Evolutionary conservation across 345 rosid species (phyloP), one percentile per base, ranked within the genome.

Genomic region (thale cress (Arabidopsis thaliana)): DNA sequence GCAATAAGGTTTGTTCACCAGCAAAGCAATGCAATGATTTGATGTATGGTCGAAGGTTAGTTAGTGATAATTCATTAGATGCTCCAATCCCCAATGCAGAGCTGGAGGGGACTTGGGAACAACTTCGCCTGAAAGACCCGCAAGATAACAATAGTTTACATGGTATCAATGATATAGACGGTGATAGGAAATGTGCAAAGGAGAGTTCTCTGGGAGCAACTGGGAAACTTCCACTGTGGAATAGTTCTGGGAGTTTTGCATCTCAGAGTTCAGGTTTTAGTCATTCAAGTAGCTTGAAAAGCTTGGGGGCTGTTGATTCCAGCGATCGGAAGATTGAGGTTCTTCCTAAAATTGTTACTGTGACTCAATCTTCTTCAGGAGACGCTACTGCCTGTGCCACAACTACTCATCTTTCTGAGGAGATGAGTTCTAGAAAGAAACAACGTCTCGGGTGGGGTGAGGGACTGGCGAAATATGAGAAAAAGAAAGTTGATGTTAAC

Each of bases 401-500:
- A 59, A 82, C 93, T 67, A 76, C 77, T 49, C 80, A 74, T 1
- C 84, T 81, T 53, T 63, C 77, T 32, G 97, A 88, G 53, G 98
- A 87, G 74, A 84, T 72, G 52, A 67, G 70, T 58, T 82, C 92
- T 25, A 87, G 91, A 76, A 96, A 96, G 85, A 96, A 96, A 73
- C 91, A 91, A 30, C 95, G 99, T 65, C 94, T 96, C 11, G 87
- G 87, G 37, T 96, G 98, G 98, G 99, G 99, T 40, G 96, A 96
- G 74, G 99, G 99, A 32, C 85, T 96, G 80, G 98, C 98, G 3
- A 93, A 93, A 77, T 96, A 86, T 73, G 99, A 96, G 83, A 93
- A 87, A 72, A 91, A 89, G 85, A 91, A 84, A 80, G 98, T 91
- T 82, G 97, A 89, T 67, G 80, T 82, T 69, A 78, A 67, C 78